Base-by-base conservation (phyloP, 78 protist species). In the Goniomonas avonlea region DNA sequence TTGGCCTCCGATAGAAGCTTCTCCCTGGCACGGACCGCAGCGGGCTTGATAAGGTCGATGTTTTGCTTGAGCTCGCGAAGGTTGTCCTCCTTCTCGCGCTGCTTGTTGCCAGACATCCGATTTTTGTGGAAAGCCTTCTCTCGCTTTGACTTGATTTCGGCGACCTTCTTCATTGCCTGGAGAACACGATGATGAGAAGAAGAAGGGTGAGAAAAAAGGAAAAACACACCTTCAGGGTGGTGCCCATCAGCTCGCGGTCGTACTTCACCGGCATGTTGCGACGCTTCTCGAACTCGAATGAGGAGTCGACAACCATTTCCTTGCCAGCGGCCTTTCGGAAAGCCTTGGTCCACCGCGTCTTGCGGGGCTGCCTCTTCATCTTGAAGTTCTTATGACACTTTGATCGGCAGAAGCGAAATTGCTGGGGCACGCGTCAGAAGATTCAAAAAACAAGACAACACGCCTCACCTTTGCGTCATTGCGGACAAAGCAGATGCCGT, bases 271-370 rank as follows among this genome's bases (percentile, higher is more conserved):
- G 99, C 31, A 90, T 75, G 81, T 97, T 88, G 27, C 98, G 88
- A 31, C 79, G 65, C 85, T 90, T 86, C 85, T 97, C 99, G 61
- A 97, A 96, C 31, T 94, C 97, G 34, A 90, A 92, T 9, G 93
- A 70, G 38, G 81, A 58, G 79, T 96, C 99, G 78, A 58, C 39
- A 23, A 91, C 77, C 90, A 96, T 65, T 76, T 97, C 99, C 84
- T 97, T 97, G 73, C 98, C 98, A 23, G 34, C 60, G 13, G 93
- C 65, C 53, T 70, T 78, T 18, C 99, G 82, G 85, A 83, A 93
- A n/a, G 99, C 96, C 91, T 96, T 96, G 21, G 99, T 96, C 99
- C 99, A 97, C 2, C 88, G 53, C n/a, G 92, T 85, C 91, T 95
- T 96, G 48, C 95, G 82, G 29, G 99, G 99, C 77, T 96, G 94